phyloP scores from a whole-genome alignment of 163 green algal genomes.

The Trebouxia gelatinosa region DNA sequence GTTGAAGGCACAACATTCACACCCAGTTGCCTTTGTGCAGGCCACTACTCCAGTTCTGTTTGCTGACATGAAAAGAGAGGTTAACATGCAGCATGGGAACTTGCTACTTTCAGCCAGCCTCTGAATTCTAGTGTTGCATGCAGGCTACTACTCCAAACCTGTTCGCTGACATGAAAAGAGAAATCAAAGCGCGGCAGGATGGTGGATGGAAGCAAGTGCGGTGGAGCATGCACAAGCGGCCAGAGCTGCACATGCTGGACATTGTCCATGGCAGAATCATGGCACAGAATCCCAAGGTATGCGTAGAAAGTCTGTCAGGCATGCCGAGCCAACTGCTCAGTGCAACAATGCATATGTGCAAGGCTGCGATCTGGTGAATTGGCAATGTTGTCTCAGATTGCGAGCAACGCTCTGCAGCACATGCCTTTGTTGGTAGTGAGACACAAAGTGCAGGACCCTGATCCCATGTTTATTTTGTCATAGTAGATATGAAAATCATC shows the following conservation, averaged over 20 bases:
- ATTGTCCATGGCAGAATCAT: constrained; percentile 55
- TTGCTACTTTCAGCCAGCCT: no score
- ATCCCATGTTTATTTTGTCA: no score
- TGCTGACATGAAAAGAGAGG: constrained; percentile 51
- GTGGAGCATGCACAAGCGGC: constrained; percentile 43
- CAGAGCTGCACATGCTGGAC: constrained; percentile 33
- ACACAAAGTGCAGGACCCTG: not conserved
- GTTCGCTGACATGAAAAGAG: constrained; percentile 50
- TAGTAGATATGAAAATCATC: no score
- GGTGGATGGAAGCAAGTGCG: constrained; percentile 48
- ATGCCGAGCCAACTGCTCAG: not conserved
- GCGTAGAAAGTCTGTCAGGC: not conserved
- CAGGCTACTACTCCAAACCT: constrained; percentile 46
- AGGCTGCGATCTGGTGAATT: not conserved
- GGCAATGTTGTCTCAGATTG: not conserved
- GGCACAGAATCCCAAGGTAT: constrained; percentile 47
- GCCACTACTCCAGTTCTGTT: constrained; percentile 47
- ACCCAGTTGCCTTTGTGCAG: no score
- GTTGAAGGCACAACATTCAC: no score
- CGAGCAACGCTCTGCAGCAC: not conserved
- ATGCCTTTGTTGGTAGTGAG: not conserved
- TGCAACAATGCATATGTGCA: not conserved
- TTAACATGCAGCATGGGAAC: constrained; percentile 50
- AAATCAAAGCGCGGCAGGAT: constrained; percentile 53
- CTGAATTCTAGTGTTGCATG: not conserved